Base-by-base conservation (phyloP, 2,329 filamentous ascomycete species). In the Pezicula radicicola region DNA sequence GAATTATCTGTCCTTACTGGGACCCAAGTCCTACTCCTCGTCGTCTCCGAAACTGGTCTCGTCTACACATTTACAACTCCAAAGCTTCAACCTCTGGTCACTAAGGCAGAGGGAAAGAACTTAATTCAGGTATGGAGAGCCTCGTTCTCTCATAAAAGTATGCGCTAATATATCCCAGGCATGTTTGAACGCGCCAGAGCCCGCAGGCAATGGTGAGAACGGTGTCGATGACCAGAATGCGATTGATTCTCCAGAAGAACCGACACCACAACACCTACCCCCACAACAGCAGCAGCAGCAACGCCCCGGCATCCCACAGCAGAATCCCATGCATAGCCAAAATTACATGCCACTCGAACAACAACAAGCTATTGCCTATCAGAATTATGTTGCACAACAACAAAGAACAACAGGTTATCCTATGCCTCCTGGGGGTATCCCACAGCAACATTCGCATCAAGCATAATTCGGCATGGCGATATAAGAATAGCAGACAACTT, bases 51-150 rank as follows among this genome's bases (percentile, higher is more conserved):
- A 77, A 97, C 93, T 21, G 93, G 93, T 60, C 84, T 97, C 33
- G 93, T 97, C 65, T 97, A 97, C 75, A 97, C 93, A 54, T 97
- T 97, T 72, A 97, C 93, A 56, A 99, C 94, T 15, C 94, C 94
- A 18, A 99, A 99, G 79, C 85, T 99, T 51, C 94, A 97, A 75
- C 94, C 94, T 57, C 84, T 99, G 49, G 94, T 97, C 63, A 99
- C 94, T 58, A 97, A 97, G 78, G 88, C 94, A 16, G 94, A 97
- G 75, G 94, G 94, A 76, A 99, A 99, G 83, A 99, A 99, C 71
- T 78, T 99, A 60, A 97, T 99, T 63, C 94, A 99, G 85, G 94
- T 97, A 59, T 49, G 58, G 18, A 35, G 15, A 49, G n/a, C 18
- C 13, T 37, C 40, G 48, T 46, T 43, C 18, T 33, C 30, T 16